Conservation (phyloP, 2,329 filamentous ascomycete species). For the Macroventuria anomochaeta region DNA sequence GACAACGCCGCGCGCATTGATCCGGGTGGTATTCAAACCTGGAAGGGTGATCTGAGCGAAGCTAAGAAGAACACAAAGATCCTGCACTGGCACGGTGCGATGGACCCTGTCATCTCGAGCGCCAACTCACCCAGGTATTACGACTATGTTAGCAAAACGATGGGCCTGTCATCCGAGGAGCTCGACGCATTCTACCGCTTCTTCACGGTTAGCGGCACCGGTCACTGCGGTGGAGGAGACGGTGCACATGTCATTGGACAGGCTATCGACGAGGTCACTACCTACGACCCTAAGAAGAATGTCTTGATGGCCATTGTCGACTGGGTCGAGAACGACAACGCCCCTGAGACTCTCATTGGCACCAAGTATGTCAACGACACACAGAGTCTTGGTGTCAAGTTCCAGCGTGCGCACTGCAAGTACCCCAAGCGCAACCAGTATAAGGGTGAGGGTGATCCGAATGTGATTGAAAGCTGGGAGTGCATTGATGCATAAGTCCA, state of each 20-base stretch:
- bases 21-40: slow-evolving; percentile 49
- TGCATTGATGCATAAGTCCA: slow-evolving; percentile 30
- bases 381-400: slow-evolving; percentile 37
- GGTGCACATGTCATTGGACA: slow-evolving; percentile 53
- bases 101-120: slow-evolving; percentile 54
- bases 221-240: slow-evolving; percentile 58
- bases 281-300: slow-evolving; percentile 51
- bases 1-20: slow-evolving; percentile 47
- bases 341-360: slow-evolving; percentile 50
- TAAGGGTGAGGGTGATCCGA: slow-evolving; percentile 40
- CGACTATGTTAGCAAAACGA: slow-evolving; percentile 54
- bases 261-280: slow-evolving; percentile 20
- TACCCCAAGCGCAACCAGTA: slow-evolving; percentile 46
- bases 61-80: slow-evolving; percentile 53
- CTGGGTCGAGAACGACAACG: slow-evolving; percentile 55
- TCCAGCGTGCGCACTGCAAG: slow-evolving; percentile 47
- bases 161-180: slow-evolving; percentile 43
- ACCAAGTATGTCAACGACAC: slow-evolving; percentile 42
- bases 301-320: slow-evolving; percentile 56
- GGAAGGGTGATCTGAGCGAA: slow-evolving; percentile 50
- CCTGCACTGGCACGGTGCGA: slow-evolving; percentile 55
- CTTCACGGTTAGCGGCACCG: slow-evolving; percentile 61
- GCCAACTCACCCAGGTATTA: slow-evolving; percentile 58
- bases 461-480: slow-evolving; percentile 41
- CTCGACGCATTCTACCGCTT: slow-evolving; percentile 57